These are phyloP conservation scores for Daldinia loculata DNA, from an alignment of 495 filamentous ascomycete species.

Conservation along the genomic window DNA sequence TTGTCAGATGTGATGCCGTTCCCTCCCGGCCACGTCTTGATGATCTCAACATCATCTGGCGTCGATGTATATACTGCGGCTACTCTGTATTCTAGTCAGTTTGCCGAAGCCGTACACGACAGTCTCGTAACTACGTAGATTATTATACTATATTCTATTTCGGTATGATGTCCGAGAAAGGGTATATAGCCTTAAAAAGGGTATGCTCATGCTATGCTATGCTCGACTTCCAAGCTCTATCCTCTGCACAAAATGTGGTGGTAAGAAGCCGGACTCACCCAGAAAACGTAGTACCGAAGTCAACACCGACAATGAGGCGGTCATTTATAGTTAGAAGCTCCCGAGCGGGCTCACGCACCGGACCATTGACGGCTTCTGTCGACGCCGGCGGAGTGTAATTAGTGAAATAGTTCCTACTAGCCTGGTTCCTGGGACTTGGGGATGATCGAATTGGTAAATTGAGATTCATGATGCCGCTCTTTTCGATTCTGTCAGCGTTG, in stretches of 20 bases:
- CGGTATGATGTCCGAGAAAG: not conserved
- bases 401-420: constrained; percentile 63
- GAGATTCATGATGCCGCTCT: constrained; percentile 52
- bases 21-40: constrained; percentile 82
- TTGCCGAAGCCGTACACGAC: not conserved
- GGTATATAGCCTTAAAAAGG: not conserved
- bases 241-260: not conserved
- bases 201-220: not conserved
- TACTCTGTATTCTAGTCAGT: constrained; percentile 58
- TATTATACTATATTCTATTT: not conserved
- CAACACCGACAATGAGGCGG: constrained; percentile 70
- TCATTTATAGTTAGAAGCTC: constrained; percentile 58
- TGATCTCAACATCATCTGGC: constrained; percentile 80
- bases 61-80: constrained; percentile 78
- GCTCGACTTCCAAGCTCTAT: not conserved
- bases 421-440: constrained; percentile 59
- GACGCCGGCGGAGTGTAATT: constrained; percentile 59
- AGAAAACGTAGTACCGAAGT: constrained; percentile 77
- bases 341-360: constrained; percentile 60
- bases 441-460: constrained; percentile 58
- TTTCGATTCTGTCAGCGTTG: constrained; percentile 15
- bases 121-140: not conserved
- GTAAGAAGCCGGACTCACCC: constrained; percentile 57
- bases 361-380: constrained; percentile 63
- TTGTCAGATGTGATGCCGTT: constrained; percentile 77